Evolutionary conservation across 83 land plant species (phyloP).

Genomic region (Picea mariana): DNA sequence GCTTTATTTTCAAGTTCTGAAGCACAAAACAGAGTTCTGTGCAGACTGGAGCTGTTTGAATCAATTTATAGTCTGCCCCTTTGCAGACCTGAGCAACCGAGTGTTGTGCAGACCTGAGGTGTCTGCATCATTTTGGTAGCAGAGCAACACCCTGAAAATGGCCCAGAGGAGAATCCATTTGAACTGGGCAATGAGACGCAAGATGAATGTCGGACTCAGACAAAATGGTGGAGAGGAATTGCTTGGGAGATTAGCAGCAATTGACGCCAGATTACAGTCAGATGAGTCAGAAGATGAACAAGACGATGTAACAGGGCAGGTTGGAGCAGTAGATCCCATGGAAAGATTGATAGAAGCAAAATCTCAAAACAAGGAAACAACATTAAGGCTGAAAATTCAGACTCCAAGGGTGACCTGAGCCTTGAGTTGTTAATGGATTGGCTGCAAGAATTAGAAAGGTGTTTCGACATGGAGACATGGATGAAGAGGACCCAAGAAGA

Average conservation of each 20-base stretch:
- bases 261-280: neutral
- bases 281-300: neutral
- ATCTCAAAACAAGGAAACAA: neutral
- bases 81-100: no score
- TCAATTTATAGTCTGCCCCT: no score
- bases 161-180: neutral
- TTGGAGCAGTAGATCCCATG: neutral
- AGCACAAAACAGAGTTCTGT: no score
- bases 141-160: neutral
- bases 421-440: neutral
- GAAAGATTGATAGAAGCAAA: neutral
- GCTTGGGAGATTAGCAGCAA: neutral
- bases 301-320: neutral
- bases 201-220: neutral
- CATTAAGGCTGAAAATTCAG: neutral
- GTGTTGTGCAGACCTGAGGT: no score
- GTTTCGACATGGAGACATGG: no score
- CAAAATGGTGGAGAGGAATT: neutral
- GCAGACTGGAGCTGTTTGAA: no score
- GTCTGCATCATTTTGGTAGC: slow-evolving; percentile 5
- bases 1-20: no score
- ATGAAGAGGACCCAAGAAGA: no score
- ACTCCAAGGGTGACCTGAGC: neutral
- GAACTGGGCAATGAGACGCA: neutral
- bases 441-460: neutral